Percentiles rank a stretch among this genome's conserved stretches.
phyloP scores from a whole-genome alignment of 371 early-diverging fungal genomes.

The Syncephalastrum sp. region DNA sequence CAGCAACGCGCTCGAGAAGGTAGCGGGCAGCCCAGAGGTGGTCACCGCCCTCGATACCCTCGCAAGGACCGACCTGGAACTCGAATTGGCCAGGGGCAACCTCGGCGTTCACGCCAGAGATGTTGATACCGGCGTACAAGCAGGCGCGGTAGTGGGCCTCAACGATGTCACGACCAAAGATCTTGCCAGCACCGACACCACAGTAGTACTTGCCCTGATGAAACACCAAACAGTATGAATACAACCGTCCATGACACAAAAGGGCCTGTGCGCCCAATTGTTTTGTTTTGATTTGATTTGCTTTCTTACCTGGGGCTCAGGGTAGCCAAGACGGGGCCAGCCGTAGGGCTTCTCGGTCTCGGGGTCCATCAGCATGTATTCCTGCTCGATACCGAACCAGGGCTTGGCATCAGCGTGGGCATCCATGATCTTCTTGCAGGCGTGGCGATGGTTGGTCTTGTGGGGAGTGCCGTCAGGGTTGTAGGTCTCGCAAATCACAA shows the following conservation, averaged over 20 bases:
- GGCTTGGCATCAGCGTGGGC: slow-evolving; percentile 43
- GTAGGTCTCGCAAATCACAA: slow-evolving; percentile 57
- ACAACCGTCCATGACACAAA: neutral
- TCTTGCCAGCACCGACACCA: slow-evolving; percentile 52
- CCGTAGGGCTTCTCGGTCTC: slow-evolving; percentile 53
- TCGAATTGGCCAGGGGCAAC: slow-evolving; percentile 57
- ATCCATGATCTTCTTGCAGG: slow-evolving; percentile 46
- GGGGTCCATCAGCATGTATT: slow-evolving; percentile 57
- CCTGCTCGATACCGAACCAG: slow-evolving; percentile 70
- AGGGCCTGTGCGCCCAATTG: neutral
- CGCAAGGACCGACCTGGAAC: slow-evolving; percentile 57
- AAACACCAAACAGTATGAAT: neutral
- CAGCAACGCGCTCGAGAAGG: slow-evolving; percentile 49
- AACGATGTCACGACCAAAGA: slow-evolving; percentile 59
- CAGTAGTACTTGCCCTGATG: slow-evolving; percentile 55
- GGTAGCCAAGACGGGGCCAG: slow-evolving; percentile 63
- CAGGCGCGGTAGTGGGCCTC: slow-evolving; percentile 65
- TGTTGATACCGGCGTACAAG: slow-evolving; percentile 52
- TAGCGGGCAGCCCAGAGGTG: slow-evolving; percentile 52
- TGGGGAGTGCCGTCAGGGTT: slow-evolving; percentile 60
- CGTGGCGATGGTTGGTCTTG: slow-evolving; percentile 52
- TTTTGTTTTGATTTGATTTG: slow-evolving; percentile 9
- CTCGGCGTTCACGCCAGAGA: slow-evolving; percentile 52
- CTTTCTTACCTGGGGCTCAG: slow-evolving; percentile 53
- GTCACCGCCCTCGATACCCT: slow-evolving; percentile 50